Evolutionary conservation across 2,329 filamentous ascomycete genomes (phyloP).

Genomic region (Pyricularia grisea): DNA sequence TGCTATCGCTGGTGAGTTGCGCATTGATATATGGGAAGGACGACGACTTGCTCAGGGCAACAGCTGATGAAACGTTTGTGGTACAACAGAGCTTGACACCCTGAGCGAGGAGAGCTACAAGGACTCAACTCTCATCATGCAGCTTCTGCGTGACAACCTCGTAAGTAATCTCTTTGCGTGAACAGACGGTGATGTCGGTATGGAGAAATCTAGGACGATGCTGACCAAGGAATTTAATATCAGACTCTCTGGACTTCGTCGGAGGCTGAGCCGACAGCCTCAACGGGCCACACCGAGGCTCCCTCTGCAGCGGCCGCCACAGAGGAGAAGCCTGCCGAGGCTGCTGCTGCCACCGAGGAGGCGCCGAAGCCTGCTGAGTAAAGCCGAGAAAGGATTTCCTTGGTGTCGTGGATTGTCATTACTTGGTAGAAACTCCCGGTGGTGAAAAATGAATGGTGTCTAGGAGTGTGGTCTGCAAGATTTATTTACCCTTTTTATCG

Average conservation of each 20-base stretch:
- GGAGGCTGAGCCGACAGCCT: conserved; percentile 77
- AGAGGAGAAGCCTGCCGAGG: conserved; percentile 46
- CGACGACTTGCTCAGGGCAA: neutral
- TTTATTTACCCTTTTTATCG: conserved; percentile 15
- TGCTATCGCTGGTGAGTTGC: conserved; percentile 64
- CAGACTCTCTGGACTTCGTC: conserved; percentile 99
- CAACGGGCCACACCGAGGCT: conserved; percentile 36
- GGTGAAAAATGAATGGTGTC: conserved; percentile 53
- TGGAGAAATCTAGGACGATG: neutral
- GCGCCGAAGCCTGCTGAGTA: conserved; percentile 64
- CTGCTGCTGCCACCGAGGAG: conserved; percentile 34
- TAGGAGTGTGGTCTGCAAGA: conserved; percentile 52
- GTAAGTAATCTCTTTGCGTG: conserved; percentile 36
- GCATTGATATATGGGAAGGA: neutral
- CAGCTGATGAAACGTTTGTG: neutral
- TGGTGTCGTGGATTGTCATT: conserved; percentile 30
- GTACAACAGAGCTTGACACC: conserved; percentile 72
- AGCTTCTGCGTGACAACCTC: conserved; percentile 93
- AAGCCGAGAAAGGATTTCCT: conserved; percentile 21
- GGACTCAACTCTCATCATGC: conserved; percentile 98
- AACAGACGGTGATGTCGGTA: neutral
- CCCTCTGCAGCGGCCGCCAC: conserved; percentile 34
- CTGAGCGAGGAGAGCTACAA: conserved; percentile 99
- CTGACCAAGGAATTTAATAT: neutral
- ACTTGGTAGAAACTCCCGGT: conserved; percentile 28